Conservation (phyloP, 148 eudicot genomes). For the Fallopia convolvulus region DNA sequence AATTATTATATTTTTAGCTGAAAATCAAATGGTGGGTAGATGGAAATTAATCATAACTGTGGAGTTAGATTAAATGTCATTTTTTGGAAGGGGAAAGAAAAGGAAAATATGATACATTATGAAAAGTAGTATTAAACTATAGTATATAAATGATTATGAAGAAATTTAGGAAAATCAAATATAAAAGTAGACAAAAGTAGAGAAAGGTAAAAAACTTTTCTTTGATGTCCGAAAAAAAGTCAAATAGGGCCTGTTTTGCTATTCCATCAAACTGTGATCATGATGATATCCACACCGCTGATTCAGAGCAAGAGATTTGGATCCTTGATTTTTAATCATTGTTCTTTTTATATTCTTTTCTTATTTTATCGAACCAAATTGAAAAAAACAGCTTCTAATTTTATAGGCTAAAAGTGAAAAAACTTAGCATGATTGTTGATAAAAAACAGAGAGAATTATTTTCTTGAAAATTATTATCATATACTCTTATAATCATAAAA, state of each 20-base stretch:
- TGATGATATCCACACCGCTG: conserved; percentile 35
- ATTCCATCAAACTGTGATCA: conserved; percentile 22
- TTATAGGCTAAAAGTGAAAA: too few species aligned
- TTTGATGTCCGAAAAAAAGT: conserved; percentile 25
- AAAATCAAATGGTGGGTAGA: conserved; percentile 49
- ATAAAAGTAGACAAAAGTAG: conserved; percentile 19
- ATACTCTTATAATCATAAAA: too few species aligned
- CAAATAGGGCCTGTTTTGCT: conserved; percentile 36
- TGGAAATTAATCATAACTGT: conserved; percentile 7
- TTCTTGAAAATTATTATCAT: too few species aligned
- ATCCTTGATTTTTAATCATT: conserved; percentile 60
- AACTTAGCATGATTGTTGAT: too few species aligned
- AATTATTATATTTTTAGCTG: conserved; percentile 11
- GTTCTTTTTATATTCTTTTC: conserved; percentile 16
- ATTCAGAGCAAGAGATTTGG: conserved; percentile 40
- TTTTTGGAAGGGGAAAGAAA: conserved; percentile 9
- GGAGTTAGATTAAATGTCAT: conserved; percentile 31
- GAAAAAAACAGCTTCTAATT: too few species aligned
- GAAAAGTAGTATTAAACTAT: neutral
- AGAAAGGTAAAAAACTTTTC: conserved; percentile 46
- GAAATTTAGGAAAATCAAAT: conserved; percentile 8
- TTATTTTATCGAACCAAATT: conserved; percentile 11
- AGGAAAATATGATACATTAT: conserved; percentile 3
- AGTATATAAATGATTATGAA: neutral
- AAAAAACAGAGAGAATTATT: too few species aligned